A percentile compares a stretch with the other conserved stretches of the same genome.
Evolutionary conservation across 148 eudicot species (phyloP).

Genomic region (Silene conica): DNA sequence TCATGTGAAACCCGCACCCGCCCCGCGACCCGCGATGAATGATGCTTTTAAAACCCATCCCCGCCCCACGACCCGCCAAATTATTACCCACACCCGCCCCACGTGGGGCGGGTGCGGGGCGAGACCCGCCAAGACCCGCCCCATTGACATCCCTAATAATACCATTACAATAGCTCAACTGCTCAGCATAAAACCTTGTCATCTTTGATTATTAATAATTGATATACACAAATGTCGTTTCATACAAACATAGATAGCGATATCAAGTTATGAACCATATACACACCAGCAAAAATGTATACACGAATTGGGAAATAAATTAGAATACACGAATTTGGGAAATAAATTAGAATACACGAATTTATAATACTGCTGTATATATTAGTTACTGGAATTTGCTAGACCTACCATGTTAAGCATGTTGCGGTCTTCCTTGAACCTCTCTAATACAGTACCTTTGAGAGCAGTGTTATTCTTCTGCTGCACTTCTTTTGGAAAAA

Average conservation of each 20-base stretch:
- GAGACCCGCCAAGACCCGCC: too few species aligned
- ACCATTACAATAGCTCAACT: too few species aligned
- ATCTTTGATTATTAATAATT: too few species aligned
- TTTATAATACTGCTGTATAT: background rate
- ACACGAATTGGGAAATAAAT: background rate
- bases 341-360: background rate
- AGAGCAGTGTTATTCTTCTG: conserved; percentile 31
- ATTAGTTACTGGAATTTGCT: conserved; percentile 72
- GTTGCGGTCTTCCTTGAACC: conserved; percentile 86
- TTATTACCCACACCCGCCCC: too few species aligned
- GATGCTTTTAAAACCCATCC: too few species aligned
- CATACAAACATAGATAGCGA: background rate
- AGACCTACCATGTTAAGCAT: conserved; percentile 94
- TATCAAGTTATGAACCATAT: background rate
- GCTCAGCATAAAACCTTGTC: too few species aligned
- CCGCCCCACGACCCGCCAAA: too few species aligned
- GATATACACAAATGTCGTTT: background rate
- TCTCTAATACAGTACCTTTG: conserved; percentile 77
- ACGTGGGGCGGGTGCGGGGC: too few species aligned
- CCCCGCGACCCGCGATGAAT: too few species aligned
- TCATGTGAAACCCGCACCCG: too few species aligned
- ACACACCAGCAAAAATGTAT: background rate
- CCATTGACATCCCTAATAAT: too few species aligned
- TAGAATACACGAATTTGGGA: background rate
- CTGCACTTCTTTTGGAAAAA: conserved; percentile 47